Base-by-base conservation (phyloP, 177 flowering plant genomes). In the Tripterygium wilfordii region DNA sequence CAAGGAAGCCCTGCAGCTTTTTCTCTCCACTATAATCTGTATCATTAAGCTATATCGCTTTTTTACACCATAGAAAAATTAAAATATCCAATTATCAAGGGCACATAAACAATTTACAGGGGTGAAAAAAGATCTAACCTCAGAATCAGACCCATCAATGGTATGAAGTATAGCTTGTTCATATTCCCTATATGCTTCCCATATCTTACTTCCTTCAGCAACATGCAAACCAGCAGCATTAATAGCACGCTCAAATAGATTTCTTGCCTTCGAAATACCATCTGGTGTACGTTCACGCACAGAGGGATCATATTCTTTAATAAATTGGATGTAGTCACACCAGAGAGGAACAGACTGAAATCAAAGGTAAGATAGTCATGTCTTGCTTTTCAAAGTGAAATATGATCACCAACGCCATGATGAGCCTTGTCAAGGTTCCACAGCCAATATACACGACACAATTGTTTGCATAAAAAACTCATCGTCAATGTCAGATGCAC, bases 321-420 rank as follows among this genome's bases (percentile, higher is more conserved):
- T 68, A 68, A 78, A 92, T 60, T 76, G 74, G 41, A 88, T 14
- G 68, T 86, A 92, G 60, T 86, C 89, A 64, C 80, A 76, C 98
- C 98, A 92, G 20, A 92, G 76, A 53, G 85, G 48, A 36, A 82
- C 82, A 49, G 96, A 92, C 98, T 91, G 88, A 79, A 82, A 0
- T 36, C 36, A 37, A 62, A 64, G 48, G 27, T 18, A 20, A 20
- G 1, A 15, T 2, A 33, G 30, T 56, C 17, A 36, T n/a, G n/a
- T n/a, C n/a, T n/a, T n/a, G n/a, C 26, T 40, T 3, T 22, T 3
- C 17, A 2, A 40, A 19, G 2, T 40, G n/a, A n/a, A n/a, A n/a
- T n/a, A n/a, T n/a, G n/a, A n/a, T n/a, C n/a, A n/a, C n/a, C n/a
- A n/a, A n/a, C n/a, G n/a, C n/a, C n/a, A n/a, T n/a, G n/a, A n/a